Evolutionary conservation across 495 filamentous ascomycete genomes (phyloP).

Genomic region (Xylaria flabelliformis): DNA sequence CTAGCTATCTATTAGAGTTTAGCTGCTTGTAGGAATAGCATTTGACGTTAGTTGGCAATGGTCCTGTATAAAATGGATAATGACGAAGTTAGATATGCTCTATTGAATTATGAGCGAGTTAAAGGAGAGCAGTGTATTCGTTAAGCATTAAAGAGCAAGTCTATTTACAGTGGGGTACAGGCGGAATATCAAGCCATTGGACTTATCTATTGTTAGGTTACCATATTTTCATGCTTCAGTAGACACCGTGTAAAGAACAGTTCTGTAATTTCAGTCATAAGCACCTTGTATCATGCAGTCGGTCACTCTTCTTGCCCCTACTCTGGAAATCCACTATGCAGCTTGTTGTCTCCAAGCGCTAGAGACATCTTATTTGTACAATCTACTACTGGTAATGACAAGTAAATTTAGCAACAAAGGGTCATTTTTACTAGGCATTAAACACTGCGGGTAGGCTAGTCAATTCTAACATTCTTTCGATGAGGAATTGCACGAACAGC

Average conservation of each 20-base stretch:
- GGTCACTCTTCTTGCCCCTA: background rate
- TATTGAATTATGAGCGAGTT: too few relatives aligned
- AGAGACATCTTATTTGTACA: background rate
- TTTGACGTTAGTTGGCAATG: background rate
- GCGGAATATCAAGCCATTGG: too few relatives aligned
- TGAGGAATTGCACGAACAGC: background rate
- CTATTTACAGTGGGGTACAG: too few relatives aligned
- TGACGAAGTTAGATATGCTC: background rate
- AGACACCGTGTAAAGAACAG: background rate
- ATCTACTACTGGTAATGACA: background rate
- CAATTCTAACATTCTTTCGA: background rate
- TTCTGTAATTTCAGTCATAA: background rate
- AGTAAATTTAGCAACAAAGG: background rate
- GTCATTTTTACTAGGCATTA: background rate
- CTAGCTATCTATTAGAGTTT: too few relatives aligned
- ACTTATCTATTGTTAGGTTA: background rate
- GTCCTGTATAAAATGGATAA: background rate
- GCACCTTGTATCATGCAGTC: background rate
- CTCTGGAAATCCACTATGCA: background rate
- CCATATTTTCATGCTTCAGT: background rate
- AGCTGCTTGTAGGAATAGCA: background rate
- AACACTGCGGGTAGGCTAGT: background rate
- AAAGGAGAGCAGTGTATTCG: too few relatives aligned
- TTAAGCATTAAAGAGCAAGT: too few relatives aligned
- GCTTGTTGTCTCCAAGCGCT: background rate